Evolutionary conservation across 495 filamentous ascomycete genomes (phyloP).

Genomic region (Amniculicola lignicola): DNA sequence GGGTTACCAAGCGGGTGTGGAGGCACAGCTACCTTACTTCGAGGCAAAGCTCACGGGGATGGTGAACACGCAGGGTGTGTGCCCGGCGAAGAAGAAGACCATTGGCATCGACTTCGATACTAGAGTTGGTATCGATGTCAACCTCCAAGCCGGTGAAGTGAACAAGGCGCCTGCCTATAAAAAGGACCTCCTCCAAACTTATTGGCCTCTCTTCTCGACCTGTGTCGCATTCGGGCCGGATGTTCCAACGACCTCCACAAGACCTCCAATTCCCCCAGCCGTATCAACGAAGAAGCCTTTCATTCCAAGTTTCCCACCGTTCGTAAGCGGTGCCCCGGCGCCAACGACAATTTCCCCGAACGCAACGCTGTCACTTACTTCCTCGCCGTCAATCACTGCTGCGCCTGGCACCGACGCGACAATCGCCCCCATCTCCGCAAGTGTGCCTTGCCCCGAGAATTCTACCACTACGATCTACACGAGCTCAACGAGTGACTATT

Average conservation of each 20-base stretch:
- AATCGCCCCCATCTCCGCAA: too few relatives aligned
- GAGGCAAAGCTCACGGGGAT: conserved; percentile 2
- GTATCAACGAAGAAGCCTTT: too few relatives aligned
- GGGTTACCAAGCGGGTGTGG: conserved; percentile 14
- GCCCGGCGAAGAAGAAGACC: conserved; percentile 7
- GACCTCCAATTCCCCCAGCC: too few relatives aligned
- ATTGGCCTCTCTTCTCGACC: conserved; percentile 14
- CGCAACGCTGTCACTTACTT: too few relatives aligned
- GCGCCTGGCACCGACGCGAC: too few relatives aligned
- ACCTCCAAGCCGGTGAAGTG: conserved; percentile 12
- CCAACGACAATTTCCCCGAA: too few relatives aligned
- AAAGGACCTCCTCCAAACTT: conserved; percentile 8
- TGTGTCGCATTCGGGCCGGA: conserved; percentile 13
- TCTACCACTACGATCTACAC: too few relatives aligned
- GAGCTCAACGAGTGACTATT: too few relatives aligned
- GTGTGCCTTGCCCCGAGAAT: too few relatives aligned
- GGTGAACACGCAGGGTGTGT: neutral
- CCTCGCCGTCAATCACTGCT: too few relatives aligned
- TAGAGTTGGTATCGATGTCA: conserved; percentile 14
- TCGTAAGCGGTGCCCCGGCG: too few relatives aligned
- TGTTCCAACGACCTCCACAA: neutral
- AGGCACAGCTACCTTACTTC: conserved; percentile 18
- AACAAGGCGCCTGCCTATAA: conserved; percentile 7
- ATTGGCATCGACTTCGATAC: conserved; percentile 7
- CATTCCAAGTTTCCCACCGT: too few relatives aligned